Percentiles rank a stretch among this genome's conserved stretches.
These are phyloP conservation scores for Tardiomyces blankii DNA, from an alignment of 1,139 yeast genomes.

Conservation along the genomic window DNA sequence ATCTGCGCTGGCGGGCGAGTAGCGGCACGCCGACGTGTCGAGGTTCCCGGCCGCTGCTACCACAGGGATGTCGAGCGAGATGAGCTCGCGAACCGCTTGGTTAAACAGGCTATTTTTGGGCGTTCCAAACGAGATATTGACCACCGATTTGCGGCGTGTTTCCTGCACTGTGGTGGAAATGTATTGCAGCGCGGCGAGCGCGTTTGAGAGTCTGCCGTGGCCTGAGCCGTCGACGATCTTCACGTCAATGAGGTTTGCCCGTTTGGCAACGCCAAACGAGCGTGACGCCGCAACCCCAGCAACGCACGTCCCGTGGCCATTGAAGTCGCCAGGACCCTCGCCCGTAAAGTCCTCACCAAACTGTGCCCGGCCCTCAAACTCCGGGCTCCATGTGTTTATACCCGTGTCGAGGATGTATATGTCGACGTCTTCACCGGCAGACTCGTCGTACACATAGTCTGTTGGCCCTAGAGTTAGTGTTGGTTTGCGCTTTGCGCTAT, in stretches of 20 bases:
- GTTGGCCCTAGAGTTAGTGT: slow-evolving; percentile 17
- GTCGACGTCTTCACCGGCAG: slow-evolving; percentile 38
- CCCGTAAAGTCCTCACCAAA: slow-evolving; percentile 50
- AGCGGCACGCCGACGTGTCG: slow-evolving; percentile 61
- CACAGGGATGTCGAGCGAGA: slow-evolving; percentile 55
- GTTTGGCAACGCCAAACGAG: slow-evolving; percentile 73
- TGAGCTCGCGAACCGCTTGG: slow-evolving; percentile 62
- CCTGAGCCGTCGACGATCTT: slow-evolving; percentile 60
- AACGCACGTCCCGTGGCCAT: slow-evolving; percentile 72
- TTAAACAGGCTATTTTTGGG: slow-evolving; percentile 53
- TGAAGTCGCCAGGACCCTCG: slow-evolving; percentile 52
- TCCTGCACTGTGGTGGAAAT: slow-evolving; percentile 32
- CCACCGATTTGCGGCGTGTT: slow-evolving; percentile 45
- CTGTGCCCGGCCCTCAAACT: slow-evolving; percentile 53
- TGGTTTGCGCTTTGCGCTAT: too few species aligned
- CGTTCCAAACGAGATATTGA: slow-evolving; percentile 75
- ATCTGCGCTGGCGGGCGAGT: slow-evolving; percentile 70
- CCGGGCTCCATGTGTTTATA: slow-evolving; percentile 44
- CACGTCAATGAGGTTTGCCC: slow-evolving; percentile 50
- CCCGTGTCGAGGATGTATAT: slow-evolving; percentile 85
- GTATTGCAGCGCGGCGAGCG: slow-evolving; percentile 60
- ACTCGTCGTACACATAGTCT: slow-evolving; percentile 29
- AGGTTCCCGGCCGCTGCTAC: slow-evolving; percentile 90
- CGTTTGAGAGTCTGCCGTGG: slow-evolving; percentile 47
- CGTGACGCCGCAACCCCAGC: slow-evolving; percentile 80